phyloP scores from a whole-genome alignment of 163 green algal species.

The Prototheca cutis region DNA sequence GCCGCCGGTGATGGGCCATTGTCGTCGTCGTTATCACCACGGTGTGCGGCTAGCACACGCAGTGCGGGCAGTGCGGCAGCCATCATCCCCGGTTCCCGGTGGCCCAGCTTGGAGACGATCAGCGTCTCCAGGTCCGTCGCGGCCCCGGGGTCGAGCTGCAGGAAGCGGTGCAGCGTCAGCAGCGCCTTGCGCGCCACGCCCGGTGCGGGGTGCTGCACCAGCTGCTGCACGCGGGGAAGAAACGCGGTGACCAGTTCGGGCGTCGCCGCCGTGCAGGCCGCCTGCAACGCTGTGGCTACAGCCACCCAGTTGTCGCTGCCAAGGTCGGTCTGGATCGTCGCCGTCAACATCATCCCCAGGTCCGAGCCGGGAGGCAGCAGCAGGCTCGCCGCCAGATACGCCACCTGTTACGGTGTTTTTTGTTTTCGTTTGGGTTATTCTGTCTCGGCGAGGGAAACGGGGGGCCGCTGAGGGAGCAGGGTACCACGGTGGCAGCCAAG shows the following conservation, averaged over 20 bases:
- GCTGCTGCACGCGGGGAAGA: conserved; percentile 60
- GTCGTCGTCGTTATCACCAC: no score
- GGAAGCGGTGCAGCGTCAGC: conserved; percentile 82
- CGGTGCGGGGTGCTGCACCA: conserved; percentile 70
- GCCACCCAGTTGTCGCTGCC: conserved; percentile 88
- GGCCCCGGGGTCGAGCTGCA: conserved; percentile 36
- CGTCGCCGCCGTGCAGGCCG: conserved; percentile 66
- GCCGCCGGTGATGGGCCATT: conserved; percentile 38
- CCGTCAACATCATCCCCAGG: conserved; percentile 89
- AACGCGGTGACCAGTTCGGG: conserved; percentile 85
- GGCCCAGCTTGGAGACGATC: conserved; percentile 27
- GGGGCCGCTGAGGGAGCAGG: no score
- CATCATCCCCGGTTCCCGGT: conserved; percentile 90
- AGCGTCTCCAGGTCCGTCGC: conserved; percentile 13
- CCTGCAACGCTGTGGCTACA: conserved; percentile 73
- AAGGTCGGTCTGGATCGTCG: conserved; percentile 88
- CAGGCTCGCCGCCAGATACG: conserved; percentile 82
- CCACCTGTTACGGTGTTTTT: conserved; percentile 40
- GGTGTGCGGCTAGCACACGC: no score
- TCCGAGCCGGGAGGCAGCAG: conserved; percentile 85
- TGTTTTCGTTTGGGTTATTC: no score
- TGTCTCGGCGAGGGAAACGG: no score
- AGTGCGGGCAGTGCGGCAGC: conserved; percentile 80
- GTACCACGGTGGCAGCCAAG: no score
- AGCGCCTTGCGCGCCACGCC: conserved; percentile 91